A percentile compares a stretch with the other conserved stretches of the same genome.
Evolutionary conservation across 192 early-diverging fungal genomes (phyloP).

Genomic region (Funneliformis mosseae): DNA sequence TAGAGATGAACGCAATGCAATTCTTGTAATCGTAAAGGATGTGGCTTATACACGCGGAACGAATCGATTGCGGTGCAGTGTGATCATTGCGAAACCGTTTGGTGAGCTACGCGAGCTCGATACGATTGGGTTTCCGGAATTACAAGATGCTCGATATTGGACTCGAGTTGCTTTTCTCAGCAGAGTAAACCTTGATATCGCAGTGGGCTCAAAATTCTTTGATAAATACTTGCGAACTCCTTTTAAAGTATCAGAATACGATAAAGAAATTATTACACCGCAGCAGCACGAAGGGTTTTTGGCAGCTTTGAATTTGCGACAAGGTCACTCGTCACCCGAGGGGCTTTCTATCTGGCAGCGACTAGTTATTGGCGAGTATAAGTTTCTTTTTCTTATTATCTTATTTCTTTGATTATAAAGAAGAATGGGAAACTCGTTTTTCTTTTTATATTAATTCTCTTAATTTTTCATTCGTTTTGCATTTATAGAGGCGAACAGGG

Average conservation of each 20-base stretch:
- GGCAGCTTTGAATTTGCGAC: constrained; percentile 33
- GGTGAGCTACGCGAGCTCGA: constrained; percentile 44
- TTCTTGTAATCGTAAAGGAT: constrained; percentile 14
- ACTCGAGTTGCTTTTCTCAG: constrained; percentile 39
- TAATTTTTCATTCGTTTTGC: not conserved
- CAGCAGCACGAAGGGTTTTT: constrained; percentile 36
- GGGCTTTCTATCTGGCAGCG: not conserved
- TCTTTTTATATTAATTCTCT: not conserved
- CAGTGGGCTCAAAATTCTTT: constrained; percentile 40
- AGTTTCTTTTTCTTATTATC: not conserved
- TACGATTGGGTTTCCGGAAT: constrained; percentile 45
- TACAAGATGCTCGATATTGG: constrained; percentile 41
- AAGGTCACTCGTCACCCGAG: not conserved
- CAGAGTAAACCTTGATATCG: constrained; percentile 32
- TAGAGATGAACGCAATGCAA: constrained; percentile 13
- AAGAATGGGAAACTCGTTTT: no score
- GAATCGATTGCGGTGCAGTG: constrained; percentile 29
- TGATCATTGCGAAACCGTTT: constrained; percentile 47
- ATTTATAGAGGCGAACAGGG: constrained; percentile 31
- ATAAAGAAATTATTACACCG: constrained; percentile 30
- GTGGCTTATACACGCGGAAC: not conserved
- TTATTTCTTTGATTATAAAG: no score
- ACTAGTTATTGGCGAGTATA: not conserved
- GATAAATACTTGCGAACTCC: constrained; percentile 41
- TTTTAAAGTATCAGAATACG: constrained; percentile 35